Evolutionary conservation across 768 basidiomycete species (phyloP), one percentile per base, ranked within the genome.

Genomic region (Lactarius indigo): DNA sequence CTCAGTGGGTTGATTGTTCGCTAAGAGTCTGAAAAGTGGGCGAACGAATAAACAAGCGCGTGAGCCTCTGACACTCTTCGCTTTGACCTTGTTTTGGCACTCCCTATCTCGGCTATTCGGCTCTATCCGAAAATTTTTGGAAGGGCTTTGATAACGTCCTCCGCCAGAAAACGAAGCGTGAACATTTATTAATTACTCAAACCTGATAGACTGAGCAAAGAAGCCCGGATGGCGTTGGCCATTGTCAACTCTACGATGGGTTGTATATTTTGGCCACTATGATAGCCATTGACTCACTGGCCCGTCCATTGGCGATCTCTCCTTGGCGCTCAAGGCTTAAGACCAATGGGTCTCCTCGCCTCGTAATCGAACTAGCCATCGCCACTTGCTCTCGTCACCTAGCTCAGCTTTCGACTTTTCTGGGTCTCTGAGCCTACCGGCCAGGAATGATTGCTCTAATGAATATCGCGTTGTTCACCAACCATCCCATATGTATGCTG

Each of bases 1-100:
- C 33, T 61, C n/a, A 39, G 50, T 37, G 8, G n/a, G 5, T 26
- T 31, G 35, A 50, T 4, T 33, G 3, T 37, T 26, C 35, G 47
- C 52, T n/a, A 13, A 23, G 2, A 31, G 30, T 18, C 30, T 31
- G 55, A 56, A 56, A 30, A 56, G 30, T 33, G 55, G 55, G 3
- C 30, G 55, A 56, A 56, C 55, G 30, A 56, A 33, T 18, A 31
- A 56, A 56, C 55, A 56, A 56, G 30, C 30, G 31, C 55, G 57
- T n/a, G 56, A 55, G 54, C 28, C 26, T 55, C 26, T 55, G 15
- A 23, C 56, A 9, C 12, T 56, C 56, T 35, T 58, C 57, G 26
- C 33, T 58, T 58, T 39, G 57, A 3, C 57, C 23, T 39, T 58
- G 57, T 58, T 58, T 52, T 26, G 57, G n/a, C 57, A 26, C 23